These are phyloP conservation scores for Grosmannia clavigera DNA, from an alignment of 2,329 filamentous ascomycete species.

Conservation along the genomic window DNA sequence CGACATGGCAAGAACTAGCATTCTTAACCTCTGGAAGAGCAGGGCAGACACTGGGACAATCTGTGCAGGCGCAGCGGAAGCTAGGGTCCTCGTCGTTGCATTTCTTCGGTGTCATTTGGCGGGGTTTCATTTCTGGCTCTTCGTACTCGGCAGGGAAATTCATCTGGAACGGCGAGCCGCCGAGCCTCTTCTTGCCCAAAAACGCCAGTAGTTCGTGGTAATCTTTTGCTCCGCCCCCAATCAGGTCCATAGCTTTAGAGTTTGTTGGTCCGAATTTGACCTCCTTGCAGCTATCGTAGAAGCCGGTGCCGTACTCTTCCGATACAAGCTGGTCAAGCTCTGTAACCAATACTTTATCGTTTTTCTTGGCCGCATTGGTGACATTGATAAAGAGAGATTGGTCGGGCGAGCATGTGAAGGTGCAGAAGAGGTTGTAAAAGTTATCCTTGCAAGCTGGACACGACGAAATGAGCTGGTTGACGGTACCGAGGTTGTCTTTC, in stretches of 20 bases:
- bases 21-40: constrained; percentile 65
- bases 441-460: constrained; percentile 97
- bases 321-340: constrained; percentile 86
- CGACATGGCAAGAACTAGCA: constrained; percentile 65
- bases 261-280: constrained; percentile 96
- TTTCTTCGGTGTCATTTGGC: constrained; percentile 62
- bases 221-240: constrained; percentile 88
- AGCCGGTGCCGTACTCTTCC: constrained; percentile 69
- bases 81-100: constrained; percentile 82
- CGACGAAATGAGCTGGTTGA: constrained; percentile 77
- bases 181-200: constrained; percentile 76
- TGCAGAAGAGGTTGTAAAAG: constrained; percentile 97
- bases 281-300: constrained; percentile 97
- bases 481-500: constrained; percentile 73
- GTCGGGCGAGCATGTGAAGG: constrained; percentile 94
- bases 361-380: constrained; percentile 56
- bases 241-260: constrained; percentile 86
- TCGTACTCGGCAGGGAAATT: constrained; percentile 63
- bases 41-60: constrained; percentile 79
- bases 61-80: constrained; percentile 86
- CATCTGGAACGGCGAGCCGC: constrained; percentile 96
- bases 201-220: constrained; percentile 82
- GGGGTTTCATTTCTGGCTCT: constrained; percentile 58
- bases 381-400: constrained; percentile 94
- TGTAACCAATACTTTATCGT: constrained; percentile 54